Base-by-base conservation (phyloP, 495 filamentous ascomycete genomes). In the Elaphomyces granulatus region DNA sequence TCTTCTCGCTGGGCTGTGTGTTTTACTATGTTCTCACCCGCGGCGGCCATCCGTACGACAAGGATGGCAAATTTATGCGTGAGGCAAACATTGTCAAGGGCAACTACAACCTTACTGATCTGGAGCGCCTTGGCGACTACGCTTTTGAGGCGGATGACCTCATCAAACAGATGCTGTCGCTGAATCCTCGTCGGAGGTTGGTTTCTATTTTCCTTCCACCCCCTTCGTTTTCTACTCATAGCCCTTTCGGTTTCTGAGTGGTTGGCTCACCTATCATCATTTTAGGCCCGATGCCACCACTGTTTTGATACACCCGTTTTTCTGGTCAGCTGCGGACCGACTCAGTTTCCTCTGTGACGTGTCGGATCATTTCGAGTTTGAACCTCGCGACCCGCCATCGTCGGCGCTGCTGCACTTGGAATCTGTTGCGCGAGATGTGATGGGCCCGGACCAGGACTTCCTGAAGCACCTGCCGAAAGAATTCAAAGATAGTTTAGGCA, bases 71-170 rank as follows among this genome's bases (percentile, higher is more conserved):
- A 34, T 95, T 83, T 60, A 90, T 93, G 74, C 78, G 90, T 18
- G 90, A 98, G 59, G 80, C 87, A 46, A 96, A 96, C 58, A 95
- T 96, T 45, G 83, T 93, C 38, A 87, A 88, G 50, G 81, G 83
- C 34, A 69, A 77, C 15, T 83, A 77, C 51, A 77, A 81, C 50
- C 70, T 96, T 38, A 66, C 74, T 40, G 71, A 69, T 16, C 64
- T 98, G 15, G 71, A 78, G 32, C 66, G 68, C 1, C 68, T 92
- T 6, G 84, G 83, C 6, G 80, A 87, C 46, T 84, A 84, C 46
- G 78, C 82, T 3, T 79, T 78, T 47, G 88, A 95, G 59, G 87
- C 90, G 0, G 74, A 78, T 49, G 81, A 93, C 51, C 67, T 98
- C 7, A 83, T 98, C 38, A 67, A 64, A 6, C 78, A 74, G 28